Evolutionary conservation across 2,329 filamentous ascomycete species (phyloP).

Genomic region (Pseudogymnoascus sp.): DNA sequence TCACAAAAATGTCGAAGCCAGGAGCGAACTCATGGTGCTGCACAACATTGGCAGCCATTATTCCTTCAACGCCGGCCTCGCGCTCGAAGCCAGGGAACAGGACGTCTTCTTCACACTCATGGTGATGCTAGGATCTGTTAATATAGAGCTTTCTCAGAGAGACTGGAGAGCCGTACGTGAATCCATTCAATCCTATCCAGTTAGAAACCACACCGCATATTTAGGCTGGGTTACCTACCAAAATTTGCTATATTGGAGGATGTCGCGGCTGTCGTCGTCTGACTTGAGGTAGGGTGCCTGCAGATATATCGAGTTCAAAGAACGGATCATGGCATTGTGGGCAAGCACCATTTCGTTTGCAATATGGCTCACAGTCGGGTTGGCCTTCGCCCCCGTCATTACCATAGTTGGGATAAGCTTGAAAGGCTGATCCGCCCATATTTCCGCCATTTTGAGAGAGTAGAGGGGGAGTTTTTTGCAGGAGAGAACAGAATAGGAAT

Average conservation of each 20-base stretch:
- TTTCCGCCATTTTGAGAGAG: conserved; percentile 14
- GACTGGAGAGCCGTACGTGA: conserved; percentile 5
- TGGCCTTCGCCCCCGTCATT: neutral
- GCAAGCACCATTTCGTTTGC: conserved; percentile 29
- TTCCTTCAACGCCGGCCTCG: conserved; percentile 27
- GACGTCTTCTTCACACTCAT: conserved; percentile 31
- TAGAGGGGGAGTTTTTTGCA: neutral
- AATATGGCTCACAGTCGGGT: conserved; percentile 11
- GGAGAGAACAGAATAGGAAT: neutral
- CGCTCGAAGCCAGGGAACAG: conserved; percentile 34
- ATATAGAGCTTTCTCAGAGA: conserved; percentile 25
- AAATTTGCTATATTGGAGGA: conserved; percentile 16
- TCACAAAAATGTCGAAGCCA: conserved; percentile 27
- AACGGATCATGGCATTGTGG: conserved; percentile 31
- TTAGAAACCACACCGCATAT: neutral
- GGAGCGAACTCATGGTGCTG: conserved; percentile 35
- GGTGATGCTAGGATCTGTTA: conserved; percentile 31
- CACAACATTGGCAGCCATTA: conserved; percentile 36
- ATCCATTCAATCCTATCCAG: neutral
- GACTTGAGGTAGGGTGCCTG: conserved; percentile 32
- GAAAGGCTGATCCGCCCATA: conserved; percentile 20
- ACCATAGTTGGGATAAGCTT: conserved; percentile 14
- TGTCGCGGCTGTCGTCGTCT: conserved; percentile 27
- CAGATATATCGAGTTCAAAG: conserved; percentile 31
- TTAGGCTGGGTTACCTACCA: neutral